Conservation (phyloP, 108 stramenopile genomes). For the Parietichytrium sp. region DNA sequence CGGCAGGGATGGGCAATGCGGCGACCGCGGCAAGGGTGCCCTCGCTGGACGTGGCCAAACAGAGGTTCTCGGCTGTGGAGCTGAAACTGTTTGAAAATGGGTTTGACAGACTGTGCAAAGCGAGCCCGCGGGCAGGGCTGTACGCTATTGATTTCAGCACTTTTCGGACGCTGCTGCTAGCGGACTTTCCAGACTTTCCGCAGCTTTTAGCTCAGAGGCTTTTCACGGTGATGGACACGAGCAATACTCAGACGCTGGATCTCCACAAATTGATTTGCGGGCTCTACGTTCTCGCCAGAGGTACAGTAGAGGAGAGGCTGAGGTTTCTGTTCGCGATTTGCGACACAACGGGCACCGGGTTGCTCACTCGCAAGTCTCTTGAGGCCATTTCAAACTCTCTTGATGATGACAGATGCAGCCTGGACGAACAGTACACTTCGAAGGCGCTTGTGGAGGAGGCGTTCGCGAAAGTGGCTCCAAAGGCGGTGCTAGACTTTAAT, state of each 20-base stretch:
- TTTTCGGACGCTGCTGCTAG: not conserved
- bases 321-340: slow-evolving; percentile 1
- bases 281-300: not conserved
- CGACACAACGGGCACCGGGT: not conserved
- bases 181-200: slow-evolving; percentile 8
- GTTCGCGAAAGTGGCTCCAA: not conserved
- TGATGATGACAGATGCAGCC: not conserved
- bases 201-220: not conserved
- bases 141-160: not conserved
- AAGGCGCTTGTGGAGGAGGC: not conserved
- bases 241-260: not conserved
- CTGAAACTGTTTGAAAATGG: not conserved
- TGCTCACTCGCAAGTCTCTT: not conserved
- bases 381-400: not conserved
- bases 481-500: not conserved
- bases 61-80: not conserved
- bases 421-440: not conserved
- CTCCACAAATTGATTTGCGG: not conserved
- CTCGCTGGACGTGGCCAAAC: too few relatives aligned
- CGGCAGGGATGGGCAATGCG: too few relatives aligned
- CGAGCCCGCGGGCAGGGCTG: not conserved
- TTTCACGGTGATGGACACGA: not conserved
- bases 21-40: too few relatives aligned
- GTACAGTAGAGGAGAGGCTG: not conserved
- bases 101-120: not conserved